Conservation (phyloP, 805 yeast species). For the Vanderwaltozyma polyspora region DNA sequence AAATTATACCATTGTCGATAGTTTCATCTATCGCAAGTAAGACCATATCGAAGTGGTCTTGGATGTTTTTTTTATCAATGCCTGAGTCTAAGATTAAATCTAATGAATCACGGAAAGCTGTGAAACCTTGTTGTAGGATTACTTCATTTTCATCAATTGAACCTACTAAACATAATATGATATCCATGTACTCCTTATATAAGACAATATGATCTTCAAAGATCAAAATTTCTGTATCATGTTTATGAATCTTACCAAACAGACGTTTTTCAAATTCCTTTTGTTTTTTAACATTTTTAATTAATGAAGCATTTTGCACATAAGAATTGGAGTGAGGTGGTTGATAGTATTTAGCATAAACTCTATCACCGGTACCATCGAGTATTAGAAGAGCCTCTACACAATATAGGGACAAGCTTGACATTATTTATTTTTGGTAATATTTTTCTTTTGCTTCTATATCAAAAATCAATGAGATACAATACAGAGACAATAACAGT, state of each 20-base stretch:
- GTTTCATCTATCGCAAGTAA: slow-evolving; percentile 84
- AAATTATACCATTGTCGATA: slow-evolving; percentile 83
- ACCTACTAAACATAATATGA: slow-evolving; percentile 60
- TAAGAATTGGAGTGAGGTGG: slow-evolving; percentile 38
- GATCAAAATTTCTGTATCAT: slow-evolving; percentile 67
- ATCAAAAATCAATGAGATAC: background rate
- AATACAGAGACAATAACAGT: too few relatives aligned
- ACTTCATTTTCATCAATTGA: slow-evolving; percentile 74
- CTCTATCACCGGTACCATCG: slow-evolving; percentile 69
- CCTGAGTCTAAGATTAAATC: slow-evolving; percentile 56
- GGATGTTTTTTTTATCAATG: slow-evolving; percentile 66
- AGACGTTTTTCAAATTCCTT: slow-evolving; percentile 62
- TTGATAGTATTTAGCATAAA: slow-evolving; percentile 75
- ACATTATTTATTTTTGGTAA: too few relatives aligned
- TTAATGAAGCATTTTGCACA: slow-evolving; percentile 10
- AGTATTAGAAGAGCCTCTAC: slow-evolving; percentile 71
- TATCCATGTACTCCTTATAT: slow-evolving; percentile 78
- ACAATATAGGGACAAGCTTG: slow-evolving; percentile 61
- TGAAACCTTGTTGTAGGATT: slow-evolving; percentile 60
- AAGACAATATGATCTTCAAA: slow-evolving; percentile 71
- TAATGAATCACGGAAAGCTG: slow-evolving; percentile 71
- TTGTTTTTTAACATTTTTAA: slow-evolving; percentile 49
- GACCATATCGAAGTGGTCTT: slow-evolving; percentile 78
- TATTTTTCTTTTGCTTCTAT: too few relatives aligned
- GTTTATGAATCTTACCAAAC: slow-evolving; percentile 66